phyloP scores from a whole-genome alignment of 495 filamentous ascomycete genomes.

The Neurospora sp. region DNA sequence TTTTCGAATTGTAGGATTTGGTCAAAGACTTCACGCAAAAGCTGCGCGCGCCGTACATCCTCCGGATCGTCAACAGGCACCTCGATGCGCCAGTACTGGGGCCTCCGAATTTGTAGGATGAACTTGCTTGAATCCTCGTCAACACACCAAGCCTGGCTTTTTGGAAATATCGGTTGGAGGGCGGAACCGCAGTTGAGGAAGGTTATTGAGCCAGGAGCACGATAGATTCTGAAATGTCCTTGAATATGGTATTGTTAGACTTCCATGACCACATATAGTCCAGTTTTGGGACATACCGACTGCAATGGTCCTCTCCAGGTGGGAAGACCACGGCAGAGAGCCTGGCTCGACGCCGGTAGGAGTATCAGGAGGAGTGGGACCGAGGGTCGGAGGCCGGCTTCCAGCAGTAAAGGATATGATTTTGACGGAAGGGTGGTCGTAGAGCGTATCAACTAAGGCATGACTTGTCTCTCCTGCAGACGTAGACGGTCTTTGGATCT shows the following conservation, averaged over 20 bases:
- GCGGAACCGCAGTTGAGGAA: constrained; percentile 77
- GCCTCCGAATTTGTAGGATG: constrained; percentile 65
- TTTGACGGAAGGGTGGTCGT: constrained; percentile 53
- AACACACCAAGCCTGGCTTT: constrained; percentile 87
- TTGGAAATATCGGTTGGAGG: constrained; percentile 74
- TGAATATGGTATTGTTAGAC: constrained; percentile 3
- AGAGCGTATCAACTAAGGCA: constrained; percentile 56
- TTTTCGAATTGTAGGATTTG: constrained; percentile 74
- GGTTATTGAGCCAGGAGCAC: constrained; percentile 66
- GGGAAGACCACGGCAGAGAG: constrained; percentile 63
- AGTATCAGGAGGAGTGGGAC: constrained; percentile 25
- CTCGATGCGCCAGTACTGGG: constrained; percentile 85
- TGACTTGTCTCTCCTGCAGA: background rate
- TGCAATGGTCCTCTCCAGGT: constrained; percentile 72
- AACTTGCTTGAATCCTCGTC: constrained; percentile 71
- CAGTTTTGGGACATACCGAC: constrained; percentile 41
- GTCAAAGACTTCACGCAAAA: constrained; percentile 58
- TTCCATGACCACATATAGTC: background rate
- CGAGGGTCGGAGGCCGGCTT: constrained; percentile 28
- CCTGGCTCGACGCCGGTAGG: constrained; percentile 33
- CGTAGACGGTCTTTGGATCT: background rate
- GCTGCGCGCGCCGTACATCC: constrained; percentile 47
- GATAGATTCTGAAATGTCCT: constrained; percentile 74
- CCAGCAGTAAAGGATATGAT: constrained; percentile 55
- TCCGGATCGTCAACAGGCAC: constrained; percentile 53